Conservation (phyloP, 805 yeast genomes). For the Zygosaccharomyces gambellarensis region DNA sequence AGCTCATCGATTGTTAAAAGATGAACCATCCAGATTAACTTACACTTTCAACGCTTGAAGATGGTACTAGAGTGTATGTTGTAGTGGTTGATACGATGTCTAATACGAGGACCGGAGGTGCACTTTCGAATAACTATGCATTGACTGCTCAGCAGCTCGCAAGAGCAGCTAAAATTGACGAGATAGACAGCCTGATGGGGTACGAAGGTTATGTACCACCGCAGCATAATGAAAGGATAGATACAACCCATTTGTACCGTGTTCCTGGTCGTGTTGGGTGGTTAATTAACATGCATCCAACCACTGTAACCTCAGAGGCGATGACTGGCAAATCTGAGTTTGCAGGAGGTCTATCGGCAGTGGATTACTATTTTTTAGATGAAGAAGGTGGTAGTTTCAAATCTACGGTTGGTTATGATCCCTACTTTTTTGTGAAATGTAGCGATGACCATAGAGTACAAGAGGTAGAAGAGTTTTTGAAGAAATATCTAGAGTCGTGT, state of each 20-base stretch:
- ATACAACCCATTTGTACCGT: constrained; percentile 11
- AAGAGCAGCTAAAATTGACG: constrained; percentile 58
- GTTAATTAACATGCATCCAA: constrained; percentile 92
- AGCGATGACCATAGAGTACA: constrained; percentile 38
- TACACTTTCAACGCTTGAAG: constrained; percentile 42
- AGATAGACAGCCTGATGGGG: constrained; percentile 79
- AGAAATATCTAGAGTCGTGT: constrained; percentile 58
- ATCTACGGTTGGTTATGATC: constrained; percentile 75
- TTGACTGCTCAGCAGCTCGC: constrained; percentile 38
- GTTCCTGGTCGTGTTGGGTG: constrained; percentile 56
- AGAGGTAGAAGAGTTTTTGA: constrained; percentile 82
- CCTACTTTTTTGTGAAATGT: constrained; percentile 74
- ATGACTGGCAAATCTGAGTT: constrained; percentile 15
- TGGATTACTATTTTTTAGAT: constrained; percentile 89
- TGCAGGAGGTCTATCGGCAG: constrained; percentile 67
- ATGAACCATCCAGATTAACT: background rate
- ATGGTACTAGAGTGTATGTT: background rate
- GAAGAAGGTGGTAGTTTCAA: constrained; percentile 97
- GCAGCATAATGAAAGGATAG: constrained; percentile 38
- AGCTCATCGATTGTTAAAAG: background rate
- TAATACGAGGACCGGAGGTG: constrained; percentile 2
- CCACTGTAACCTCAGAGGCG: constrained; percentile 53
- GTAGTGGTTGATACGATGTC: background rate
- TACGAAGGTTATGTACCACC: constrained; percentile 75
- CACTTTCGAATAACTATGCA: constrained; percentile 24